A percentile compares a stretch with the other conserved stretches of the same genome.
Evolutionary conservation across 305 asterid species (phyloP).

Genomic region (Lippia alba): DNA sequence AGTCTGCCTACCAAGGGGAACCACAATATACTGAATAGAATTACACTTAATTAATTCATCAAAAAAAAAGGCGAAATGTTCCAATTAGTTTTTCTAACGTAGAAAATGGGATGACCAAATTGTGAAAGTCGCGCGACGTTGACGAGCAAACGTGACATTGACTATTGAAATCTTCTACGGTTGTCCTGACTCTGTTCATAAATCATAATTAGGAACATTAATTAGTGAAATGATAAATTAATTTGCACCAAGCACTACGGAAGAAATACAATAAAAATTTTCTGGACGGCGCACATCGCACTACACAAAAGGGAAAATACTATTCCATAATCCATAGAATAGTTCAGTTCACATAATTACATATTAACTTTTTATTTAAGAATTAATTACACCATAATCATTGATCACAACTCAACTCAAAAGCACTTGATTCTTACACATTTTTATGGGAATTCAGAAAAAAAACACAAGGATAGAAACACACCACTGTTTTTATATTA

Average conservation of each 20-base stretch:
- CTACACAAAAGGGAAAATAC: background rate
- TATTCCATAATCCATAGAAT: background rate
- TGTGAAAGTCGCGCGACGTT: background rate
- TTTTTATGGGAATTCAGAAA: background rate
- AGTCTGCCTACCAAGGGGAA: too few relatives aligned
- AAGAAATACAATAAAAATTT: background rate
- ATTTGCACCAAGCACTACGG: conserved; percentile 13
- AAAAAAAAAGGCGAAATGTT: background rate
- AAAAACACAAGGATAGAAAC: background rate
- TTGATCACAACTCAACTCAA: background rate
- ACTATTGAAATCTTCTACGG: background rate
- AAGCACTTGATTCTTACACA: background rate
- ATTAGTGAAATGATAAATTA: background rate
- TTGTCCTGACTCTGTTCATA: background rate
- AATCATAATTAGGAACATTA: too few relatives aligned
- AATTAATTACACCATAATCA: background rate
- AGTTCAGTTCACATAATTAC: background rate
- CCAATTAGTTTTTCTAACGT: background rate
- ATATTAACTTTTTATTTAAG: background rate
- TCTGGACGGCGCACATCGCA: background rate
- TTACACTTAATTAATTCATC: background rate
- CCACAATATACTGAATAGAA: too few relatives aligned
- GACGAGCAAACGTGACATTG: background rate
- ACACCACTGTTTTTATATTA: background rate
- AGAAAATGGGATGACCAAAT: background rate